These are phyloP conservation scores for Phaeodactylum tricornutum DNA, from an alignment of 108 stramenopile genomes.

Conservation along the genomic window DNA sequence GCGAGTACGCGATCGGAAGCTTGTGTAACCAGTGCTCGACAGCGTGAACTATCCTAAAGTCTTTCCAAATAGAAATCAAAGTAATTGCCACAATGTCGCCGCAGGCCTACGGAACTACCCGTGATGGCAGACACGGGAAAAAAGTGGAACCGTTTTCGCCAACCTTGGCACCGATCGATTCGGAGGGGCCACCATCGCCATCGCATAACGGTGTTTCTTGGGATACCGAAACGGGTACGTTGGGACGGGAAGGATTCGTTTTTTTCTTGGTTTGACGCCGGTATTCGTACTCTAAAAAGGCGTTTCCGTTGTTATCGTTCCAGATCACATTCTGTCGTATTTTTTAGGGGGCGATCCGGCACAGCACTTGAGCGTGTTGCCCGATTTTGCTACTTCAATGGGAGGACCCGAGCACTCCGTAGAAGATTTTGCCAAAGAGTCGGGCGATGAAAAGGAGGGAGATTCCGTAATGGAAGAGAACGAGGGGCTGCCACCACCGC, in stretches of 20 bases:
- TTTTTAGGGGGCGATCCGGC: constrained; percentile 42
- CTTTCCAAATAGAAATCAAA: too few species aligned
- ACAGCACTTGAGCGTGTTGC: constrained; percentile 3
- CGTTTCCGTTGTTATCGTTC: not conserved
- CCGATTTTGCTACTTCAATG: constrained; percentile 3
- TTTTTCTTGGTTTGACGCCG: not conserved
- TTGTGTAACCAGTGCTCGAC: too few species aligned
- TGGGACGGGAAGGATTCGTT: not conserved
- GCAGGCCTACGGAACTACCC: too few species aligned
- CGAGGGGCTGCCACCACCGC: not conserved
- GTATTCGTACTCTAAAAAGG: not conserved
- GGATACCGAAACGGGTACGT: constrained; percentile 32
- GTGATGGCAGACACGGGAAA: too few species aligned
- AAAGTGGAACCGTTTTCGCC: too few species aligned
- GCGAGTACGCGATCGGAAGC: too few species aligned
- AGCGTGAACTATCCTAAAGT: too few species aligned
- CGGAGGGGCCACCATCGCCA: too few species aligned
- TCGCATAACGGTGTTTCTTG: too few species aligned
- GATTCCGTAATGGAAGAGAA: not conserved
- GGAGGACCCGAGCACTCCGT: not conserved
- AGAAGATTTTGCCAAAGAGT: not conserved
- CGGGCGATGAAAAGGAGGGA: not conserved
- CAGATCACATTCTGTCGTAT: constrained; percentile 66
- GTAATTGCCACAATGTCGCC: too few species aligned
- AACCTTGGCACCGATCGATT: too few species aligned